Evolutionary conservation across 163 green algal genomes (phyloP).

Genomic region (Coccomyxa subellipsoidea): DNA sequence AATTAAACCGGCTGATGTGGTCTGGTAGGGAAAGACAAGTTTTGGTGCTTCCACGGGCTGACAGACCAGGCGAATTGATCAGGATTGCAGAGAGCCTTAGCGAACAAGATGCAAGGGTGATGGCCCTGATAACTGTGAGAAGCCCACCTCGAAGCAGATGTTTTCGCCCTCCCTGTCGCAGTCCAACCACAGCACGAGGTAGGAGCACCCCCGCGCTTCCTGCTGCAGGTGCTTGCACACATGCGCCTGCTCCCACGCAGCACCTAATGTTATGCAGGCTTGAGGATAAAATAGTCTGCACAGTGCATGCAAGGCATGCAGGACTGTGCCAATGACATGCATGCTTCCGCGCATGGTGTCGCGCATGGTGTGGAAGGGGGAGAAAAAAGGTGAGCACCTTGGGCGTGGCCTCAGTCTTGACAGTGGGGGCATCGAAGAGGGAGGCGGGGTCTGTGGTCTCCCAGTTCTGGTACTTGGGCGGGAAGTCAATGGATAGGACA

Average conservation of each 20-base stretch:
- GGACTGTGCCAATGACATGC: background rate
- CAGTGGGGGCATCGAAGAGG: slow-evolving; percentile 70
- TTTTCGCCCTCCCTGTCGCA: slow-evolving; percentile 98
- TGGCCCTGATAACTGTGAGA: no score
- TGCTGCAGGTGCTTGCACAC: slow-evolving; percentile 60
- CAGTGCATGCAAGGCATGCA: background rate
- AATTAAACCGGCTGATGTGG: no score
- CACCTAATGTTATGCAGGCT: background rate
- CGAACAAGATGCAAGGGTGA: no score
- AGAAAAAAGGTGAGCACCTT: slow-evolving; percentile 48
- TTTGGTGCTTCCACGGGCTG: no score
- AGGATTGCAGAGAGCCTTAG: no score
- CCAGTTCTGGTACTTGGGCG: slow-evolving; percentile 71
- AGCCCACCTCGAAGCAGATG: slow-evolving; percentile 93
- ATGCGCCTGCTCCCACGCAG: background rate
- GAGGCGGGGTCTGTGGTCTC: slow-evolving; percentile 65
- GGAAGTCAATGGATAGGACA: slow-evolving; percentile 79
- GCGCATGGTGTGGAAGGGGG: no score
- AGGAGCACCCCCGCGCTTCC: slow-evolving; percentile 60
- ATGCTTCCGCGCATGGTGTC: background rate
- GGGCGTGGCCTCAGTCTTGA: slow-evolving; percentile 72
- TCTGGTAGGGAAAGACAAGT: no score
- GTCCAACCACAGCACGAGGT: slow-evolving; percentile 97
- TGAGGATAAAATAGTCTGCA: no score
- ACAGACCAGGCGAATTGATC: no score